Percentiles rank a stretch among this genome's conserved stretches.
Conservation (phyloP, 78 protist genomes). For the Dictyostelium purpureum region DNA sequence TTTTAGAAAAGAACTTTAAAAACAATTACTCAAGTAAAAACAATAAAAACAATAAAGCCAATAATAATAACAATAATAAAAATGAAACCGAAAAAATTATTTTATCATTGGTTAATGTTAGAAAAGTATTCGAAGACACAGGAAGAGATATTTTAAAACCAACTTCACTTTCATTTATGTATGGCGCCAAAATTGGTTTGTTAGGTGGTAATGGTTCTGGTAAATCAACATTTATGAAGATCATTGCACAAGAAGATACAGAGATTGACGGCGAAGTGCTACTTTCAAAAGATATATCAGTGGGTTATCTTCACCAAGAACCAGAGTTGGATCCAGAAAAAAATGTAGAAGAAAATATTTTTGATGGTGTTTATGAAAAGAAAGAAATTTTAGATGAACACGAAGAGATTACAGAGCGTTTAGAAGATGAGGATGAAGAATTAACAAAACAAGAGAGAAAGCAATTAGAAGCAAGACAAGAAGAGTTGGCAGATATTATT, state of each 20-base stretch:
- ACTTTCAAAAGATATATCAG: conserved; percentile 26
- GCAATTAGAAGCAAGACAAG: background rate
- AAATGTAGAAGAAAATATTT: conserved; percentile 66
- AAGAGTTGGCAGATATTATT: background rate
- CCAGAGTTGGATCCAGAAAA: conserved; percentile 76
- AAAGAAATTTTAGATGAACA: conserved; percentile 74
- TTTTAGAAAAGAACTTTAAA: background rate
- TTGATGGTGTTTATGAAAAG: conserved; percentile 69
- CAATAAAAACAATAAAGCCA: background rate
- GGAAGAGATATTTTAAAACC: conserved; percentile 43
- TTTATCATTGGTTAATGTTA: conserved; percentile 51
- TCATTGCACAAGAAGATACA: conserved; percentile 74
- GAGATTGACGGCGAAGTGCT: conserved; percentile 81
- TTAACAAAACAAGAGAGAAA: background rate
- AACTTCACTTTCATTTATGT: conserved; percentile 50
- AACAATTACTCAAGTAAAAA: background rate
- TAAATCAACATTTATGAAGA: conserved; percentile 74
- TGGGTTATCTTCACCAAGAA: conserved; percentile 82
- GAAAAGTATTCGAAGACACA: conserved; percentile 57
- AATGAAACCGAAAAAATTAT: conserved; percentile 1
- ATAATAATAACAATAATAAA: background rate
- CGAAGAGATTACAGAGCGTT: conserved; percentile 19
- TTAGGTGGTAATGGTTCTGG: conserved; percentile 83
- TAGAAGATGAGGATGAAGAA: background rate
- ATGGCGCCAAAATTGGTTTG: conserved; percentile 77